Conservation (phyloP, 805 yeast species). For the Saturnispora ahearnii region DNA sequence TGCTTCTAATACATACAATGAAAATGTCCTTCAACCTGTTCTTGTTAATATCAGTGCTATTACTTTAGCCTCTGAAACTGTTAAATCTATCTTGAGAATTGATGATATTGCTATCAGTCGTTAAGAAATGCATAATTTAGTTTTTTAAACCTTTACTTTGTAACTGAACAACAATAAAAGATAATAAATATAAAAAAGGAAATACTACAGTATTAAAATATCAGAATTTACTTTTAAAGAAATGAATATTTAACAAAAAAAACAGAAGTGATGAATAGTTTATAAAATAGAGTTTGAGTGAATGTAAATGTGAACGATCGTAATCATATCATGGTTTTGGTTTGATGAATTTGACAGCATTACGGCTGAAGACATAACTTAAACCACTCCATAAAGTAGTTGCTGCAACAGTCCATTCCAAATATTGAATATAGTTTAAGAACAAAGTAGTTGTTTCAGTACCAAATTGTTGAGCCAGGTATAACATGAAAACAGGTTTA, state of each 20-base stretch:
- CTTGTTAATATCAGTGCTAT: conserved; percentile 91
- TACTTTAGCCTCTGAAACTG: conserved; percentile 91
- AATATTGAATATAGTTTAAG: conserved; percentile 20
- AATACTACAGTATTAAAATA: not conserved
- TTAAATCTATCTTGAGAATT: conserved; percentile 88
- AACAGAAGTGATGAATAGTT: not conserved
- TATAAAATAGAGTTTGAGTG: not conserved
- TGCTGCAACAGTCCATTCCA: conserved; percentile 49
- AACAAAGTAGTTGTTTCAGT: conserved; percentile 17
- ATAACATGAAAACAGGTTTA: conserved; percentile 39
- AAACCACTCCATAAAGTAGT: conserved; percentile 76
- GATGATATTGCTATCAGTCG: conserved; percentile 95
- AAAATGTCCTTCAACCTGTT: conserved; percentile 94
- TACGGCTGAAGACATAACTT: conserved; percentile 61
- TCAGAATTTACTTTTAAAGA: not conserved
- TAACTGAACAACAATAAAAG: not conserved
- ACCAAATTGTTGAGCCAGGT: conserved; percentile 27
- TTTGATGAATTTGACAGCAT: conserved; percentile 45
- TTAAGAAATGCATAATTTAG: conserved; percentile 23
- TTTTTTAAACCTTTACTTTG: conserved; percentile 1
- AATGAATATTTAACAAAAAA: not conserved
- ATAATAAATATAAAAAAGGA: not conserved
- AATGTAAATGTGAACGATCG: not conserved
- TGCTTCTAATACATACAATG: conserved; percentile 82
- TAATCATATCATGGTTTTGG: not conserved